These are phyloP conservation scores for Globisporangium perplexum DNA, from an alignment of 352 stramenopile species.

Conservation along the genomic window DNA sequence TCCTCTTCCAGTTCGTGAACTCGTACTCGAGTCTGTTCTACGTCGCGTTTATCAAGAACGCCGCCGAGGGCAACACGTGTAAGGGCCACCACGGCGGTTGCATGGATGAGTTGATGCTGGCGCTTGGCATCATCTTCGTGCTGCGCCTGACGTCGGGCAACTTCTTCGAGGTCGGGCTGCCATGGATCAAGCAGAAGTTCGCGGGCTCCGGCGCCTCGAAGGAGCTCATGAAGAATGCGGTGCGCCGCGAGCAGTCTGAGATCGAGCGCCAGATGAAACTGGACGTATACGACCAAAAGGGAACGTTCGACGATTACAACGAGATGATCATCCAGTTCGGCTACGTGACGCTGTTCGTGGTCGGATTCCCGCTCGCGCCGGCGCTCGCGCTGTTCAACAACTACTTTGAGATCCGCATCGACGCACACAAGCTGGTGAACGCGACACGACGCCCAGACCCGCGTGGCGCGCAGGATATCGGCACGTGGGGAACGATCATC, in stretches of 20 bases:
- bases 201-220: conserved; percentile 5
- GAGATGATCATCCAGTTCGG: conserved; percentile 88
- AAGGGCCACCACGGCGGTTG: conserved; percentile 45
- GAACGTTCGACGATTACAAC: conserved; percentile 84
- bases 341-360: conserved; percentile 93
- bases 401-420: conserved; percentile 89
- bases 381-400: conserved; percentile 89
- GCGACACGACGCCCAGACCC: conserved; percentile 68
- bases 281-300: conserved; percentile 65
- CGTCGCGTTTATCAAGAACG: conserved; percentile 80
- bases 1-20: conserved; percentile 85
- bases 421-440: conserved; percentile 82
- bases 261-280: conserved; percentile 60
- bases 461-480: conserved; percentile 83
- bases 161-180: conserved; percentile 70
- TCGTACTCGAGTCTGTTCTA: conserved; percentile 81
- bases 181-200: conserved; percentile 70
- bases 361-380: conserved; percentile 89
- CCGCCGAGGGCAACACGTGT: conserved; percentile 43
- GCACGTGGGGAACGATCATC: conserved; percentile 90
- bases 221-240: conserved; percentile 30
- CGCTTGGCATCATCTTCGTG: conserved; percentile 68
- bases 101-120: conserved; percentile 82
- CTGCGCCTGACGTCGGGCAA: conserved; percentile 68
- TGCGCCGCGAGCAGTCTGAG: conserved; percentile 27